Conservation (phyloP, 495 filamentous ascomycete species). For the Amorphotheca resinae region DNA sequence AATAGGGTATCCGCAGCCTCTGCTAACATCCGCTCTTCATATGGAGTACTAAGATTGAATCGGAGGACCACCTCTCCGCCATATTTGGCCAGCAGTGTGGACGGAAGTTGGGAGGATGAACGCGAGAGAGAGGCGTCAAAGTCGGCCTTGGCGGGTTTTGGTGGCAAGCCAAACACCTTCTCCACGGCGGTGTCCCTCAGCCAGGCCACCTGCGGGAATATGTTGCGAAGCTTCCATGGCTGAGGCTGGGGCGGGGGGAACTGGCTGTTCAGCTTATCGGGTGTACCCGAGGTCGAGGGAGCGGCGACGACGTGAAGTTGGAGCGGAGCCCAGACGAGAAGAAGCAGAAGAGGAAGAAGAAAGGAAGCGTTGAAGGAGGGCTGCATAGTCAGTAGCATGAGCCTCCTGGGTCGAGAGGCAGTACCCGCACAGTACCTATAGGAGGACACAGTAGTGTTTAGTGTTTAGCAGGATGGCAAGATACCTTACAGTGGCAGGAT, state of each 20-base stretch:
- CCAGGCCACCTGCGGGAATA: slow-evolving; percentile 35
- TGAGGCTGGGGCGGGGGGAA: slow-evolving; percentile 2
- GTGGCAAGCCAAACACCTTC: slow-evolving; percentile 45
- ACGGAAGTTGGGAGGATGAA: slow-evolving; percentile 24
- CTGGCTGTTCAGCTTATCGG: neutral
- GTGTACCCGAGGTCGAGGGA: neutral
- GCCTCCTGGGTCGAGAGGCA: too few species aligned
- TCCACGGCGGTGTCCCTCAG: slow-evolving; percentile 54
- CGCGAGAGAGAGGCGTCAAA: slow-evolving; percentile 10
- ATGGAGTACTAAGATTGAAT: slow-evolving; percentile 60
- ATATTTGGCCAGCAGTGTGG: slow-evolving; percentile 52
- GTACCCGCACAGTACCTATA: too few species aligned
- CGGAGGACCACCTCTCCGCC: slow-evolving; percentile 74
- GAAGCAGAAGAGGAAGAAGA: slow-evolving; percentile 4
- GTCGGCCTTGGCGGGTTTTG: slow-evolving; percentile 15
- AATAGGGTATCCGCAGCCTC: slow-evolving; percentile 64
- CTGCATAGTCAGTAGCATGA: slow-evolving; percentile 12
- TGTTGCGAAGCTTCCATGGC: slow-evolving; percentile 6
- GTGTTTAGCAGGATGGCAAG: too few species aligned
- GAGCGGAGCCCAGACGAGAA: slow-evolving; percentile 9
- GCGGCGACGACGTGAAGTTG: slow-evolving; percentile 19
- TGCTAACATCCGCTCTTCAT: slow-evolving; percentile 61
- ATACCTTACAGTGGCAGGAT: too few species aligned
- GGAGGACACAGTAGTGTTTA: too few species aligned
- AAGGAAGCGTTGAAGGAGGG: neutral